Evolutionary conservation across 257 asterid species (phyloP), one percentile per base, ranked within the genome.

Genomic region (Thymus quinquecostatus): DNA sequence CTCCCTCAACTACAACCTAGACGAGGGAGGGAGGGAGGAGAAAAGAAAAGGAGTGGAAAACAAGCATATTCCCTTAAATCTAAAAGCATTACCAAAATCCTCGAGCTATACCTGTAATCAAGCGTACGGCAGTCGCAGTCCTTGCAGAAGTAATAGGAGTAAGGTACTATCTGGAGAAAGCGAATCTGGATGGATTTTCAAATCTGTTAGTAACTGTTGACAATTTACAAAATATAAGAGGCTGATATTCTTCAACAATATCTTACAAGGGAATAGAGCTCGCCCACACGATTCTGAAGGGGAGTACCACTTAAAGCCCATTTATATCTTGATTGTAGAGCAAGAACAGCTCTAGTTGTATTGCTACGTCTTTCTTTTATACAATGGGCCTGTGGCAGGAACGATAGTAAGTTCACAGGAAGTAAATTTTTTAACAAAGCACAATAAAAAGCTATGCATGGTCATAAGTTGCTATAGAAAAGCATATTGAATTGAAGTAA

Each of bases 301-400:
- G 98, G 98, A 50, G 98, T 94, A 75, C 98, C 98, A 86, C 96
- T 94, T 75, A 94, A 82, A 59, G 97, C 96, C 98, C 98, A 94
- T 77, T 84, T 91, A 80, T 82, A 94, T 38, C 84, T 79, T 82
- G 98, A 94, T 71, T 81, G 83, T 57, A 94, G 79, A 70, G 89
- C 84, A 82, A 94, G 86, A 76, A 94, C 80, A 56, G 98, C 96
- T 86, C 82, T 91, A 60, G 96, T 86, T 10, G 96, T 94, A 76
- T 88, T 94, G 83, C 86, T 78, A 71, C 88, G 91, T 53, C 98
- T 86, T 58, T 85, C 96, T 84, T 94, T 94, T 66, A 94, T 88
- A 70, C 86, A 87, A 82, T 94, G 98, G 69, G 96, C 98, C 98
- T 93, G 83, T 45, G 58, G 61, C 21, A 63, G 66, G 73, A 30